These are phyloP conservation scores for Mycena sp. DNA, from an alignment of 1,284 basidiomycete genomes.

Conservation along the genomic window DNA sequence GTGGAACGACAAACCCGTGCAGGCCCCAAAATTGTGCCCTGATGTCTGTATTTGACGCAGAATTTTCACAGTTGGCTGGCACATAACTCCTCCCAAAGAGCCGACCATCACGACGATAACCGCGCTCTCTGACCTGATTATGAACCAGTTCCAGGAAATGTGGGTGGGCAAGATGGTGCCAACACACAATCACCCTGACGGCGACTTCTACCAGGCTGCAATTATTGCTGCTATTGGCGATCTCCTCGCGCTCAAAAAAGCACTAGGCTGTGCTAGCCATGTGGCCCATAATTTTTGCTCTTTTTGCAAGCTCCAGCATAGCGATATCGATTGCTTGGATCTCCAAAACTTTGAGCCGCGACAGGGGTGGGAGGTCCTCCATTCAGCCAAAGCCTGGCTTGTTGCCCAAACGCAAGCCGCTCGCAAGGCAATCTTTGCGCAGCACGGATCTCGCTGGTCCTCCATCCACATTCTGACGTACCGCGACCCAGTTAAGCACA, in stretches of 20 bases:
- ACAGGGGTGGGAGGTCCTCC: slow-evolving; percentile 24
- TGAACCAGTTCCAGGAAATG: neutral
- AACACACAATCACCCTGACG: neutral
- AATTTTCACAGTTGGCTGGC: slow-evolving; percentile 42
- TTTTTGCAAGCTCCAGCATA: slow-evolving; percentile 5
- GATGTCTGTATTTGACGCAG: slow-evolving; percentile 39
- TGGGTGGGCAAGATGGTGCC: neutral
- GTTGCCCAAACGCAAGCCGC: slow-evolving; percentile 14
- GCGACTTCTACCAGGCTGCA: slow-evolving; percentile 1
- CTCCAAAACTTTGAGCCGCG: slow-evolving; percentile 21
- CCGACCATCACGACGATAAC: neutral
- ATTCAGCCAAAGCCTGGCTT: slow-evolving; percentile 24
- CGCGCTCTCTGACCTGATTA: neutral
- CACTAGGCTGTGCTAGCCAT: neutral
- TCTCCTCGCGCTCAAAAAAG: neutral
- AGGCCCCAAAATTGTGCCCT: slow-evolving; percentile 35
- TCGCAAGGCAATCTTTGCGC: slow-evolving; percentile 8
- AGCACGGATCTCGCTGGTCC: slow-evolving; percentile 40
- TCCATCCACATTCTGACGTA: slow-evolving; percentile 38
- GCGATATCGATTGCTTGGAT: slow-evolving; percentile 25
- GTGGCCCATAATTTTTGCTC: neutral
- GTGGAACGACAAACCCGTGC: slow-evolving; percentile 17
- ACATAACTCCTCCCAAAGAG: slow-evolving; percentile 17
- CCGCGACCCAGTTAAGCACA: slow-evolving; percentile 42
- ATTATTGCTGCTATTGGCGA: neutral